Evolutionary conservation across 352 stramenopile genomes (phyloP).

Genomic region (Albugo candida): DNA sequence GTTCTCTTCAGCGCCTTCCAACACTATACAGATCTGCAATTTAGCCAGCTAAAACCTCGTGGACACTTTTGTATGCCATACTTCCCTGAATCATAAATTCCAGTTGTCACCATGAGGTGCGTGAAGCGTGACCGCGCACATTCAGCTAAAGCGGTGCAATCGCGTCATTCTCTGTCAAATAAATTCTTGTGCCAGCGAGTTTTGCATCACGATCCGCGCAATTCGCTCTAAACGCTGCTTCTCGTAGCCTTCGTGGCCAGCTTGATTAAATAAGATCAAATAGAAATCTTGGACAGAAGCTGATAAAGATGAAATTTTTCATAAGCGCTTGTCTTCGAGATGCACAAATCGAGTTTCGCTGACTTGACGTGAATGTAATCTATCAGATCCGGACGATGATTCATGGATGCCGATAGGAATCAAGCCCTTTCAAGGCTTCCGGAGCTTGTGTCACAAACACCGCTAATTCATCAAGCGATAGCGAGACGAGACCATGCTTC

Average conservation of each 20-base stretch:
- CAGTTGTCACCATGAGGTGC: conserved; percentile 47
- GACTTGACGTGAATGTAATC: conserved; percentile 75
- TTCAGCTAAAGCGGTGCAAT: conserved; percentile 43
- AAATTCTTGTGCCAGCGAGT: too few relatives aligned
- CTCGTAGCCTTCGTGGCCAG: conserved; percentile 15
- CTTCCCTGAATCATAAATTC: conserved; percentile 67
- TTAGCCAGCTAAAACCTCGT: conserved; percentile 66
- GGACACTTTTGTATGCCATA: conserved; percentile 71
- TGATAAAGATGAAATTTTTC: too few relatives aligned
- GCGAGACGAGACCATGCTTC: conserved; percentile 35
- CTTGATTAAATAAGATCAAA: conserved; percentile 57
- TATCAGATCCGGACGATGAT: conserved; percentile 68
- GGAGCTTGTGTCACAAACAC: conserved; percentile 25
- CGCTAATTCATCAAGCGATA: conserved; percentile 70
- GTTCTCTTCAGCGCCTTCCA: not conserved
- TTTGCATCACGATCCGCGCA: conserved; percentile 23
- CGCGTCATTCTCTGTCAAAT: conserved; percentile 22
- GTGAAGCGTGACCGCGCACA: conserved; percentile 64
- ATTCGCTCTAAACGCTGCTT: conserved; percentile 9
- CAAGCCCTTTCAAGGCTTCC: too few relatives aligned
- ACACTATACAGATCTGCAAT: conserved; percentile 26
- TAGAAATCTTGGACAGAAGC: conserved; percentile 54
- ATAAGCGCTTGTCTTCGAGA: conserved; percentile 44
- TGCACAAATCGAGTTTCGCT: conserved; percentile 43
- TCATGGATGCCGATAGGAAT: conserved; percentile 43